Evolutionary conservation across 371 early-diverging fungal genomes (phyloP).

Genomic region (Mucor racemosus): DNA sequence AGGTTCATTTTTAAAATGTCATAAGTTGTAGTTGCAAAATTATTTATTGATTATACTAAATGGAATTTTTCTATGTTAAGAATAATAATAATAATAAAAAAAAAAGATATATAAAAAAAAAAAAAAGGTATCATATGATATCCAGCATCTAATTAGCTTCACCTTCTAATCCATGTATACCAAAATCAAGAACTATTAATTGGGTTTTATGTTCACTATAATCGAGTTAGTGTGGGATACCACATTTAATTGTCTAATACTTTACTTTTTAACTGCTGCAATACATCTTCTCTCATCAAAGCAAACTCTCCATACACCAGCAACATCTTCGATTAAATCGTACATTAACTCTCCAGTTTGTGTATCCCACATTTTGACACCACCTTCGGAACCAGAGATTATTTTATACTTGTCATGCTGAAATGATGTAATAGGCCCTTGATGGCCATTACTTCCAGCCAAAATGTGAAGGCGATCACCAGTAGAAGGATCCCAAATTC

Average conservation of each 20-base stretch:
- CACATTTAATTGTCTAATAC: background rate
- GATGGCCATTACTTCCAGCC: constrained; percentile 55
- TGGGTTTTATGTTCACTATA: constrained; percentile 48
- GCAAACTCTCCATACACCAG: constrained; percentile 90
- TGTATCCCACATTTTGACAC: constrained; percentile 95
- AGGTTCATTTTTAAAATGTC: no score
- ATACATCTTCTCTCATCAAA: constrained; percentile 87
- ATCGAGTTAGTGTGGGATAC: background rate
- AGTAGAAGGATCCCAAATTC: constrained; percentile 90
- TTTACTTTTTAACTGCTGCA: constrained; percentile 78
- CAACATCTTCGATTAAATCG: constrained; percentile 71
- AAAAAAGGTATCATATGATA: background rate
- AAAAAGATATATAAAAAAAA: background rate
- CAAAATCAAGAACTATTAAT: constrained; percentile 62
- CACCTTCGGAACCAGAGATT: constrained; percentile 90
- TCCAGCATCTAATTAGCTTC: constrained; percentile 17
- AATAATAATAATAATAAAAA: no score
- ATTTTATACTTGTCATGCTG: constrained; percentile 89
- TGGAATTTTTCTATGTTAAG: no score
- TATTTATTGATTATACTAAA: no score
- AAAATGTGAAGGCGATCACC: constrained; percentile 72
- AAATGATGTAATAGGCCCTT: constrained; percentile 93
- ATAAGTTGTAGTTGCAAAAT: no score
- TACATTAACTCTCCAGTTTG: constrained; percentile 74
- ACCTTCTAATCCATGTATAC: constrained; percentile 53